These are phyloP conservation scores for Penicillium canariense DNA, from an alignment of 495 filamentous ascomycete genomes.

Conservation along the genomic window DNA sequence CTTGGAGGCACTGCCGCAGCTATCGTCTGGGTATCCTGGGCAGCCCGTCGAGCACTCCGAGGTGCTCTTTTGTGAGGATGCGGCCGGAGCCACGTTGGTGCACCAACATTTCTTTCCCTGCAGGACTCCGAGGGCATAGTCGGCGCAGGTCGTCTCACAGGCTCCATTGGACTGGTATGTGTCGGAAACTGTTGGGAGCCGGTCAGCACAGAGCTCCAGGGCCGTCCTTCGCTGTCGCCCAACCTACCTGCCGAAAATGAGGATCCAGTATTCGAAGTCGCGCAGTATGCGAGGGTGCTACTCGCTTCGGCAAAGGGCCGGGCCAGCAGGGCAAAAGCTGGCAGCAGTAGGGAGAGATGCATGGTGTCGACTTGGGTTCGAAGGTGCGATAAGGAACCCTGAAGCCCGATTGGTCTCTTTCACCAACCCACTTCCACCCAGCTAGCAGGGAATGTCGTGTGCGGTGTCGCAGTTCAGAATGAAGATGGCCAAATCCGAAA, in stretches of 20 bases:
- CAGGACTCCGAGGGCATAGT: slow-evolving; percentile 67
- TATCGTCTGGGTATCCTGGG: slow-evolving; percentile 64
- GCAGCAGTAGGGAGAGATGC: slow-evolving; percentile 14
- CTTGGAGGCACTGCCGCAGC: slow-evolving; percentile 56
- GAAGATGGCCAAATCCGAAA: slow-evolving; percentile 1
- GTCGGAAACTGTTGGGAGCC: slow-evolving; percentile 40
- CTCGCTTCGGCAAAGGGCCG: slow-evolving; percentile 17
- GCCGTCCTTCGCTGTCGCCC: neutral
- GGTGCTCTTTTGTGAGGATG: slow-evolving; percentile 31
- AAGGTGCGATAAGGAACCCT: neutral
- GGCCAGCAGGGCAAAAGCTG: slow-evolving; percentile 15
- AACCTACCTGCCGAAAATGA: slow-evolving; percentile 30
- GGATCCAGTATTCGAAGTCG: slow-evolving; percentile 47
- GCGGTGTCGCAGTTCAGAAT: slow-evolving; percentile 4
- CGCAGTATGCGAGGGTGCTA: slow-evolving; percentile 40
- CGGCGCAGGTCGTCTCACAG: slow-evolving; percentile 54
- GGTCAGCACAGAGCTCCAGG: neutral
- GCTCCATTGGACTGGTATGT: slow-evolving; percentile 66
- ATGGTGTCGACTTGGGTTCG: slow-evolving; percentile 11
- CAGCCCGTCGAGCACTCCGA: slow-evolving; percentile 56
- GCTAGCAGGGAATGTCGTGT: neutral
- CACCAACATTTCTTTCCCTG: slow-evolving; percentile 71
- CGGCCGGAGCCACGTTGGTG: slow-evolving; percentile 62
- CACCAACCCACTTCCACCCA: neutral
- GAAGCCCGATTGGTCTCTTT: neutral